phyloP scores from a whole-genome alignment of 371 early-diverging fungal species.

The Rhizopus arrhizus region DNA sequence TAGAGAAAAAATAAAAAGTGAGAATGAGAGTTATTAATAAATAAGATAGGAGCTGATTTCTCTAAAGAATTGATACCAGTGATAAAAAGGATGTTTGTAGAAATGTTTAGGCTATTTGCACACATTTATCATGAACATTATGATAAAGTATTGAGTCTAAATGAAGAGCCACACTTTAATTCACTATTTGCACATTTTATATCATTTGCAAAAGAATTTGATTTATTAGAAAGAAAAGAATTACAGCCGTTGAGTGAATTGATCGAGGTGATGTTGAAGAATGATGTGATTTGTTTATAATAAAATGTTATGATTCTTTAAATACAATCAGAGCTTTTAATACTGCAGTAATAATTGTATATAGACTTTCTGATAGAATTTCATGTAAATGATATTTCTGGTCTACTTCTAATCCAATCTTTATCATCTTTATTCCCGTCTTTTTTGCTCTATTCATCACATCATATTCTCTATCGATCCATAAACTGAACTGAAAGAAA shows the following conservation, averaged over 20 bases:
- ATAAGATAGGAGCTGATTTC: slow-evolving; percentile 60
- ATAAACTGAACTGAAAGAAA: slow-evolving; percentile 46
- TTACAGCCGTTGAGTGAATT: slow-evolving; percentile 80
- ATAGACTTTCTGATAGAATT: slow-evolving; percentile 57
- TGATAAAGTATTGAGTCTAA: slow-evolving; percentile 79
- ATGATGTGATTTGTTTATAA: slow-evolving; percentile 22
- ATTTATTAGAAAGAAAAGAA: slow-evolving; percentile 92
- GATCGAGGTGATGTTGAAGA: slow-evolving; percentile 48
- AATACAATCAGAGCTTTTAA: slow-evolving; percentile 67
- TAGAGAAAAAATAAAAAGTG: slow-evolving; percentile 5
- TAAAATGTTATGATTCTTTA: slow-evolving; percentile 45
- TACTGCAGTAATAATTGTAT: slow-evolving; percentile 54
- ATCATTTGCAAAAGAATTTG: slow-evolving; percentile 90
- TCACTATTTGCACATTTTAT: slow-evolving; percentile 94
- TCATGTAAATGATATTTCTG: slow-evolving; percentile 66
- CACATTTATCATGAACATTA: slow-evolving; percentile 94
- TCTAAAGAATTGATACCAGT: slow-evolving; percentile 78
- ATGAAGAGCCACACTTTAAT: slow-evolving; percentile 90
- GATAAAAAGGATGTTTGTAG: slow-evolving; percentile 75
- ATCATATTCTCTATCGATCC: slow-evolving; percentile 56
- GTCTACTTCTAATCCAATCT: slow-evolving; percentile 55
- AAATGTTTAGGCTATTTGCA: slow-evolving; percentile 87
- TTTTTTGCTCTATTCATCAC: slow-evolving; percentile 56
- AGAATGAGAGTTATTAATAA: neutral
- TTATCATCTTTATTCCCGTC: slow-evolving; percentile 51